Percentiles rank a stretch among this genome's conserved stretches.
phyloP scores from a whole-genome alignment of 352 stramenopile species.

The Paralagenidium karlingii region DNA sequence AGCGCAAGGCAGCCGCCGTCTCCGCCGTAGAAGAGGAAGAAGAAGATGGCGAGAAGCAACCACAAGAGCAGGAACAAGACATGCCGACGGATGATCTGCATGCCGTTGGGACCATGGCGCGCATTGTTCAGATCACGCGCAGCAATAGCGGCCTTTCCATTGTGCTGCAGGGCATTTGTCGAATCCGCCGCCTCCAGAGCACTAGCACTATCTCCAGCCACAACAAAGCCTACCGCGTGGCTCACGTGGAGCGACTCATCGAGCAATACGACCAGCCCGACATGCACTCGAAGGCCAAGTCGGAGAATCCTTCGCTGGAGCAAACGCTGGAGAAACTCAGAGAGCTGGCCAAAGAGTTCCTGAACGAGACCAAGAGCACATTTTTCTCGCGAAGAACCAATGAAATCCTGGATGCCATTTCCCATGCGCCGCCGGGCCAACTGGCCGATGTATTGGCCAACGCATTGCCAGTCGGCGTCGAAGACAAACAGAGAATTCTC shows the following conservation, averaged over 20 bases:
- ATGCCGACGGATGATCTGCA: conserved; percentile 25
- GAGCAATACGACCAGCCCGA: conserved; percentile 4
- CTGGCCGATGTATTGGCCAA: conserved; percentile 61
- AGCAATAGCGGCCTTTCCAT: conserved; percentile 46
- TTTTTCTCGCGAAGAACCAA: conserved; percentile 36
- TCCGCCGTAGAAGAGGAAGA: too few relatives aligned
- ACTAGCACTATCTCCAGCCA: too few relatives aligned
- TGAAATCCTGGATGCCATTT: conserved; percentile 46
- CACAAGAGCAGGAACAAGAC: too few relatives aligned
- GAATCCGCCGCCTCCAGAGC: conserved; percentile 38
- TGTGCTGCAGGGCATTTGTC: conserved; percentile 44
- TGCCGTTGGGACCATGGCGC: conserved; percentile 40
- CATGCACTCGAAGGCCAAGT: conserved; percentile 3
- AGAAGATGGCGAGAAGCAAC: too few relatives aligned
- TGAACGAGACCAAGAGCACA: conserved; percentile 52
- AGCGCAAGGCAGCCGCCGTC: too few relatives aligned
- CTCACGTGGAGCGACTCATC: conserved; percentile 20
- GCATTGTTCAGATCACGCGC: conserved; percentile 63
- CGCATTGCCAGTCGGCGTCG: conserved; percentile 38
- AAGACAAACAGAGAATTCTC: conserved; percentile 45
- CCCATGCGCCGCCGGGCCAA: conserved; percentile 38
- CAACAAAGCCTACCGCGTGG: conserved; percentile 44
- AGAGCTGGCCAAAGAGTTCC: conserved; percentile 46
- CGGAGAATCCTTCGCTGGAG: conserved; percentile 12
- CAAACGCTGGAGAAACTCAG: conserved; percentile 33